Conservation (phyloP, 2,329 filamentous ascomycete species). For the Aspergillus eucalypticola region DNA sequence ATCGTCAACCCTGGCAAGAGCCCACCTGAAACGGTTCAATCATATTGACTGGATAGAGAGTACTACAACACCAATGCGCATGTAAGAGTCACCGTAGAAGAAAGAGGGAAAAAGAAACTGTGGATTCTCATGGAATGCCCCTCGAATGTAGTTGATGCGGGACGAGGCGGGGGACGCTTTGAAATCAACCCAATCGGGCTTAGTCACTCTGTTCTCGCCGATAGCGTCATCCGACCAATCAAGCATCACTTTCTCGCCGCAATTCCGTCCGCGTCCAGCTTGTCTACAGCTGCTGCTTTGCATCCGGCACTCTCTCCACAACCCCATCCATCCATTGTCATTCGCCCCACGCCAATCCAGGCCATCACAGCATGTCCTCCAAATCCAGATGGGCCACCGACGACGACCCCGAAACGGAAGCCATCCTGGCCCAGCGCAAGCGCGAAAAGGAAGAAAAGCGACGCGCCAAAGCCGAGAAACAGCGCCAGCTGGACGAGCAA, state of each 20-base stretch:
- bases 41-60: slow-evolving; percentile 29
- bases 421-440: slow-evolving; percentile 67
- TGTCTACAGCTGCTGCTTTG: neutral
- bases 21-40: slow-evolving; percentile 51
- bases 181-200: slow-evolving; percentile 24
- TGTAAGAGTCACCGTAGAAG: slow-evolving; percentile 5
- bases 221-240: slow-evolving; percentile 29
- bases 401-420: slow-evolving; percentile 75
- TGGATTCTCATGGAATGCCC: neutral
- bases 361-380: slow-evolving; percentile 54
- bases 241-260: neutral
- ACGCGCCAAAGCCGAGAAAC: slow-evolving; percentile 78
- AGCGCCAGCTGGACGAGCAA: slow-evolving; percentile 63
- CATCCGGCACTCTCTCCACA: slow-evolving; percentile 6
- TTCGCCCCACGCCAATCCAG: neutral
- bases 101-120: neutral
- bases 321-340: slow-evolving; percentile 22
- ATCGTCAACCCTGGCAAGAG: neutral
- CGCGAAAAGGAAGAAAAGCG: slow-evolving; percentile 88
- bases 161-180: slow-evolving; percentile 28
- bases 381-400: slow-evolving; percentile 82
- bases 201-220: slow-evolving; percentile 12
- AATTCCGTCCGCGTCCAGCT: slow-evolving; percentile 1
- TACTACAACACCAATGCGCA: neutral
- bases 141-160: slow-evolving; percentile 2